Conservation (phyloP, 148 eudicot genomes). For the Dysphania ambrosioides region DNA sequence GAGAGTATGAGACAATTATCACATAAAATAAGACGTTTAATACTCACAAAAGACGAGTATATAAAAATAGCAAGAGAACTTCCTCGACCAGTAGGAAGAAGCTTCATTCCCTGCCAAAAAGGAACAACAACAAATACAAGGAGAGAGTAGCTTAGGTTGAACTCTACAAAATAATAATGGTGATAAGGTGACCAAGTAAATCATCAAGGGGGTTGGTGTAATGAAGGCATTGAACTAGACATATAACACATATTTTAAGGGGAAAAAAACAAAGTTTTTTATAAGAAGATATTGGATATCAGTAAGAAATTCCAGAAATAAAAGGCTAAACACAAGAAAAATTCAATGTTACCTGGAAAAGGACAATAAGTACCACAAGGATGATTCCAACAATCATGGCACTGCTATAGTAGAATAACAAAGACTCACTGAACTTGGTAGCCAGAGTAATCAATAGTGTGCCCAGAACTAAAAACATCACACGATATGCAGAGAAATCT, state of each 20-base stretch:
- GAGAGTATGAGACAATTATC: slow-evolving; percentile 10
- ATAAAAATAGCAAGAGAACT: slow-evolving; percentile 60
- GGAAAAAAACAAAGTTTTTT: neutral
- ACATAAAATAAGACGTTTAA: slow-evolving; percentile 19
- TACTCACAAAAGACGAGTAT: slow-evolving; percentile 71
- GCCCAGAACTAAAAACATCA: slow-evolving; percentile 64
- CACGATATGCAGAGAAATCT: slow-evolving; percentile 65
- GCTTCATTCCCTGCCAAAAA: slow-evolving; percentile 87
- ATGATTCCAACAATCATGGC: slow-evolving; percentile 81
- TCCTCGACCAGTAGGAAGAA: slow-evolving; percentile 90
- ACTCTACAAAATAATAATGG: neutral
- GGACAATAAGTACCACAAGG: slow-evolving; percentile 75
- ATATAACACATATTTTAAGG: neutral
- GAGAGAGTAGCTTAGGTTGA: neutral
- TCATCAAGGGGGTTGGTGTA: neutral
- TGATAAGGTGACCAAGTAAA: neutral
- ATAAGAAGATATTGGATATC: neutral
- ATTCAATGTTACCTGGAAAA: slow-evolving; percentile 63
- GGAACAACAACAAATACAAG: neutral
- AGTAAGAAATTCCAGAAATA: neutral
- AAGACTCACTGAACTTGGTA: slow-evolving; percentile 67
- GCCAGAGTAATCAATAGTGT: slow-evolving; percentile 54
- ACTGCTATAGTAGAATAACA: slow-evolving; percentile 84
- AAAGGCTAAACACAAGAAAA: neutral
- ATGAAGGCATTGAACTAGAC: neutral